These are phyloP conservation scores for Phytopythium helicoides DNA, from an alignment of 352 stramenopile genomes.

Conservation along the genomic window DNA sequence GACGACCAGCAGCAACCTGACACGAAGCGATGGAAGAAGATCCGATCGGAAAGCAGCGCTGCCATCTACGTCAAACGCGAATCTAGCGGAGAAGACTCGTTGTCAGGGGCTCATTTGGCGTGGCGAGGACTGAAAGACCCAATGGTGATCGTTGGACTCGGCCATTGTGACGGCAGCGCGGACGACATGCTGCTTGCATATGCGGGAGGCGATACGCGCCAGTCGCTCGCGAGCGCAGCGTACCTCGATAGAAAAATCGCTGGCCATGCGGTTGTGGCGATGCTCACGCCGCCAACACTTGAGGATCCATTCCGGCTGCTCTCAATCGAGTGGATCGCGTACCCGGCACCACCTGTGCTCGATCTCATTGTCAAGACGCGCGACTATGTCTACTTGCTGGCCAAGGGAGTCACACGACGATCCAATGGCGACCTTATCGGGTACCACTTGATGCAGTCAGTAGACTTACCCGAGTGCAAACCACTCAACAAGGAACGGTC, in stretches of 20 bases:
- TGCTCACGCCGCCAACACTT: constrained; percentile 38
- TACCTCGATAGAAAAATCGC: not conserved
- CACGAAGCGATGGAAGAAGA: constrained; percentile 32
- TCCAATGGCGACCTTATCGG: constrained; percentile 28
- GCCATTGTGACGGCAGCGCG: not conserved
- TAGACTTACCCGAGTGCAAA: constrained; percentile 23
- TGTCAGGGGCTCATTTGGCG: constrained; percentile 25
- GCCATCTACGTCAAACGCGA: constrained; percentile 29
- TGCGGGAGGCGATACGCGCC: not conserved
- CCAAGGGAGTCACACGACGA: constrained; percentile 27
- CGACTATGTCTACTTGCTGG: constrained; percentile 52
- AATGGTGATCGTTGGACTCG: constrained; percentile 7
- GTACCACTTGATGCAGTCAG: constrained; percentile 49
- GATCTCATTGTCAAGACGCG: constrained; percentile 36
- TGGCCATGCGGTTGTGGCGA: constrained; percentile 49
- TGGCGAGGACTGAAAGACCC: constrained; percentile 27
- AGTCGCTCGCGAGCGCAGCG: constrained; percentile 25
- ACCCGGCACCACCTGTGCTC: constrained; percentile 35
- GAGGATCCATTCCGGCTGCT: constrained; percentile 44
- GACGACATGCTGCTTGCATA: not conserved
- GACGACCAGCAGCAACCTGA: constrained; percentile 20
- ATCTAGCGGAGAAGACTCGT: constrained; percentile 16
- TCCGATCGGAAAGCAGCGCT: constrained; percentile 27
- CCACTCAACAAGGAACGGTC: constrained; percentile 36
- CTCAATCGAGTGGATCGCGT: constrained; percentile 47